phyloP scores from a whole-genome alignment of 2,329 filamentous ascomycete genomes.

The Xylaria sp. region DNA sequence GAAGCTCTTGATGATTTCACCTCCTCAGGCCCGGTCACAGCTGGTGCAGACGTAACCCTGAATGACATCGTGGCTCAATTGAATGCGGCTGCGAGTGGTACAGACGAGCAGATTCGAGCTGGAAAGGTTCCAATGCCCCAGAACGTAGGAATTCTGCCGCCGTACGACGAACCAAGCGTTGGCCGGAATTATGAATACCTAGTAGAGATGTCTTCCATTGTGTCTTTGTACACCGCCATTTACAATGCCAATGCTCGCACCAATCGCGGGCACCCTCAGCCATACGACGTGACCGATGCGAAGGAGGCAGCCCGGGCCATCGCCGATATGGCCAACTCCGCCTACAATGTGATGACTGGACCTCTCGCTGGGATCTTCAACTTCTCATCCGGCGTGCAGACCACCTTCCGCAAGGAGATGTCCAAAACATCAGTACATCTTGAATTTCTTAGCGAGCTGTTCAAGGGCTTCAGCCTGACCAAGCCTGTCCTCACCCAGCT shows the following conservation, averaged over 20 bases:
- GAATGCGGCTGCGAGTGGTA: not conserved
- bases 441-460: not conserved
- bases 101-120: not conserved
- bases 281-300: not conserved
- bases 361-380: constrained; percentile 1
- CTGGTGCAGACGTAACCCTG: not conserved
- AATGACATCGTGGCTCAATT: not conserved
- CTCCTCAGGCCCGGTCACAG: not conserved
- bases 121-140: constrained; percentile 1
- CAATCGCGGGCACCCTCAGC: not conserved
- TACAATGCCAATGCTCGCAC: constrained; percentile 1
- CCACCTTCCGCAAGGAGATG: not conserved
- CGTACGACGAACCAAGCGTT: not conserved
- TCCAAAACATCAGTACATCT: constrained; percentile 2
- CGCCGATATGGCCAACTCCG: constrained; percentile 2
- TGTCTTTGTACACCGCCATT: not conserved
- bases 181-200: not conserved
- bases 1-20: constrained; percentile 1
- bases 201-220: not conserved
- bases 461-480: not conserved
- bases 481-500: not conserved
- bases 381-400: constrained; percentile 5
- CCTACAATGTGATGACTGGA: constrained; percentile 4
- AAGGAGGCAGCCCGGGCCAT: not conserved
- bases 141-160: not conserved